A percentile compares a stretch with the other conserved stretches of the same genome.
These are phyloP conservation scores for Pterocarpus macrocarpus DNA, from an alignment of 306 rosid genomes.

Conservation along the genomic window DNA sequence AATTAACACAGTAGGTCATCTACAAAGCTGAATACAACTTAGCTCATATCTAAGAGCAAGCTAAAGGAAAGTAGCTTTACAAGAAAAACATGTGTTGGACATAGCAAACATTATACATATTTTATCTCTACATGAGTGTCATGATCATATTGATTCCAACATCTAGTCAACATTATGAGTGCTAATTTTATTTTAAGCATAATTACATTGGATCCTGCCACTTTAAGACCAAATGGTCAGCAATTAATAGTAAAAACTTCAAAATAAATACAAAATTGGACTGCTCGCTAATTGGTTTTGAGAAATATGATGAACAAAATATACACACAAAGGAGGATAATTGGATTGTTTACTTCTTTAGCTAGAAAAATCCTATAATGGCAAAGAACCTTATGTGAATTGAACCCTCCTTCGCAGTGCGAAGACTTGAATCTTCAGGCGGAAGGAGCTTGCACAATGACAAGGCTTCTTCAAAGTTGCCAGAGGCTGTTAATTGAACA, in stretches of 20 bases:
- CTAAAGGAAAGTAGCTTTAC: background rate
- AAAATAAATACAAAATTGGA: constrained; percentile 25
- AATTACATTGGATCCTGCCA: constrained; percentile 1
- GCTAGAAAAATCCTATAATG: constrained; percentile 33
- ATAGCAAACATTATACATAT: constrained; percentile 18
- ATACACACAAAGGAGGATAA: constrained; percentile 10
- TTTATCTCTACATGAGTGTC: background rate
- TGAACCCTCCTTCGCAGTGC: constrained; percentile 95
- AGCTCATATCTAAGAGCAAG: background rate
- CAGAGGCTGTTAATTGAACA: constrained; percentile 97
- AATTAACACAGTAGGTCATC: background rate
- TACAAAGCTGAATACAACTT: background rate
- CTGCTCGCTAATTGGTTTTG: background rate
- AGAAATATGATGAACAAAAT: constrained; percentile 33
- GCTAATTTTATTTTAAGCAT: constrained; percentile 12
- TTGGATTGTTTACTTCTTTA: constrained; percentile 23
- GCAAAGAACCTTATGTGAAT: constrained; percentile 84
- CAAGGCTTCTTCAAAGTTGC: constrained; percentile 96
- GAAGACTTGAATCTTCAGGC: constrained; percentile 91
- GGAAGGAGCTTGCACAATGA: constrained; percentile 98
- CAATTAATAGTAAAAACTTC: constrained; percentile 21
- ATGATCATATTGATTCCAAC: background rate
- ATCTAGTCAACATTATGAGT: background rate
- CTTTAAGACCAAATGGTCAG: background rate
- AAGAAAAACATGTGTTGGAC: constrained; percentile 28